phyloP scores from a whole-genome alignment of 2,329 filamentous ascomycete genomes.

The Fusarium nanum region DNA sequence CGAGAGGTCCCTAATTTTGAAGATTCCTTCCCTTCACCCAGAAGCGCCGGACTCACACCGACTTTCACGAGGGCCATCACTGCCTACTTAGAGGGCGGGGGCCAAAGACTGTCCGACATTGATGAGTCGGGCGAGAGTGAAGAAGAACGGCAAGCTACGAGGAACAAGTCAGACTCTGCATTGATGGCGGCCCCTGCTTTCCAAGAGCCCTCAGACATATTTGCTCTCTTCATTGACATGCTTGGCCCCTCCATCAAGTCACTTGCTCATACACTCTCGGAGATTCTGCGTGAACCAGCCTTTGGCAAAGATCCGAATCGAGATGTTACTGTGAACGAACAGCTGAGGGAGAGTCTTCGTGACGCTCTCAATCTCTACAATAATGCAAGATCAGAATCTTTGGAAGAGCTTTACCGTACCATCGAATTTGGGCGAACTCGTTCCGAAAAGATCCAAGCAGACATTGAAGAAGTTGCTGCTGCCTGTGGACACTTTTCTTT shows the following conservation, averaged over 20 bases:
- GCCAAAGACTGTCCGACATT: slow-evolving; percentile 69
- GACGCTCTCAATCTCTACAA: slow-evolving; percentile 86
- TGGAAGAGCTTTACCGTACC: slow-evolving; percentile 82
- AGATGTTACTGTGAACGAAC: slow-evolving; percentile 79
- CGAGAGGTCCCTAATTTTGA: slow-evolving; percentile 64
- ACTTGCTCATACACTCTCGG: slow-evolving; percentile 87
- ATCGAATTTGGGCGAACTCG: slow-evolving; percentile 77
- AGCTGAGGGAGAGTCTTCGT: slow-evolving; percentile 81
- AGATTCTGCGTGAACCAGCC: slow-evolving; percentile 87
- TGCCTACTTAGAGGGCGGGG: slow-evolving; percentile 53
- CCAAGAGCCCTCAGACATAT: slow-evolving; percentile 82
- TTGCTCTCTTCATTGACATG: slow-evolving; percentile 87
- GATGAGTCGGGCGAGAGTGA: slow-evolving; percentile 72
- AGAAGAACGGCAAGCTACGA: slow-evolving; percentile 54
- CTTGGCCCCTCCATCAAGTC: slow-evolving; percentile 97
- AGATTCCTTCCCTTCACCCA: slow-evolving; percentile 29
- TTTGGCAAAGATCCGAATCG: slow-evolving; percentile 77
- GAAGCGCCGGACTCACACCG: slow-evolving; percentile 41
- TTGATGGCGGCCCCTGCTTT: slow-evolving; percentile 54
- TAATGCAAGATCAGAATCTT: slow-evolving; percentile 77
- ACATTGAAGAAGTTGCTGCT: slow-evolving; percentile 97
- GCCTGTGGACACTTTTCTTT: slow-evolving; percentile 97
- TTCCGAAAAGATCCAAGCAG: slow-evolving; percentile 82
- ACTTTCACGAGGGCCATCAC: slow-evolving; percentile 46
- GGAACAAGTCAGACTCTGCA: slow-evolving; percentile 48